Conservation (phyloP, 2,329 filamentous ascomycete genomes). For the Cladosporium oxysporum region DNA sequence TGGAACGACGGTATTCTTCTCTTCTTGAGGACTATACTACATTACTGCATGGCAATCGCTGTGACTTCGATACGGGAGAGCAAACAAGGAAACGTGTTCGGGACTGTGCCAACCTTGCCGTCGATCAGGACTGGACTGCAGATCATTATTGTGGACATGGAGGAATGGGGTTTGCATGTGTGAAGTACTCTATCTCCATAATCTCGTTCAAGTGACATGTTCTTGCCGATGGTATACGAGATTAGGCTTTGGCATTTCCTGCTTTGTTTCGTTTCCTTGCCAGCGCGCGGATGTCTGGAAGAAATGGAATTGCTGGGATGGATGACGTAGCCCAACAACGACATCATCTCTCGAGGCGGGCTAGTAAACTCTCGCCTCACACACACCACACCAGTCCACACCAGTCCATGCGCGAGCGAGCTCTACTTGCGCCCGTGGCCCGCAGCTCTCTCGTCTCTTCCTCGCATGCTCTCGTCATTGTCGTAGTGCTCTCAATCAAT, state of each 20-base stretch:
- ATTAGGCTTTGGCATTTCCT: not conserved
- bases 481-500: not conserved
- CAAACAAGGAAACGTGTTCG: conserved; percentile 3
- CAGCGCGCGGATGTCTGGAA: not conserved
- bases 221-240: not conserved
- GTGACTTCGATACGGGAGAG: not conserved
- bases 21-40: not conserved
- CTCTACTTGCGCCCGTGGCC: not conserved
- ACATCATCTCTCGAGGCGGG: not conserved
- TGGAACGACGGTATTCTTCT: too few relatives aligned
- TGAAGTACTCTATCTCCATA: not conserved
- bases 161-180: not conserved
- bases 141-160: conserved; percentile 10
- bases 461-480: not conserved
- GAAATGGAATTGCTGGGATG: not conserved
- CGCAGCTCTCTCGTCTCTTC: not conserved
- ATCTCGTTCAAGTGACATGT: too few relatives aligned
- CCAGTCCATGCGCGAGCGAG: not conserved
- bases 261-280: not conserved
- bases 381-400: not conserved
- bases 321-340: conserved; percentile 4
- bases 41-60: not conserved
- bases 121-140: conserved; percentile 12
- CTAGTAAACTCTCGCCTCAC: conserved; percentile 13
- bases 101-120: conserved; percentile 16